Evolutionary conservation across 495 filamentous ascomycete species (phyloP).

Genomic region (Penicillium cataractarum): DNA sequence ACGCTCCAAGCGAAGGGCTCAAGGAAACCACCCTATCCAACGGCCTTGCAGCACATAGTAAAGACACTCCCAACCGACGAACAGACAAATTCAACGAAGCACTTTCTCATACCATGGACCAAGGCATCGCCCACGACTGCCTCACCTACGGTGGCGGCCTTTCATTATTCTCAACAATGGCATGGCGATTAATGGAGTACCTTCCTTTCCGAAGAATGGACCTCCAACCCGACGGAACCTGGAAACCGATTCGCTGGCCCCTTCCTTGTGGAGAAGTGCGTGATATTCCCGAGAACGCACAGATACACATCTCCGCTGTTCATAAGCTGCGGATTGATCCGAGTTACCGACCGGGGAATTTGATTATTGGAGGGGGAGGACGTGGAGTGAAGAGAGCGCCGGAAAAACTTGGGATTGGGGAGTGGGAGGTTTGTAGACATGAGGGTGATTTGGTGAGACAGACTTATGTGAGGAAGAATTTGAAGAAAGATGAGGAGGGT

Average conservation of each 20-base stretch:
- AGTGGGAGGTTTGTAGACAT: conserved; percentile 64
- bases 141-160: conserved; percentile 65
- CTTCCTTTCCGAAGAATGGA: conserved; percentile 80
- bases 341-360: conserved; percentile 71
- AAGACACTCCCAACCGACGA: background rate
- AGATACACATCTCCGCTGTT: conserved; percentile 71
- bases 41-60: background rate
- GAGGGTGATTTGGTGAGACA: conserved; percentile 64
- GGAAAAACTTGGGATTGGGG: conserved; percentile 59
- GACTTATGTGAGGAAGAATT: conserved; percentile 42
- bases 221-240: conserved; percentile 65
- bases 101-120: conserved; percentile 17
- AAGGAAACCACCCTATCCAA: background rate
- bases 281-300: conserved; percentile 69
- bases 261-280: conserved; percentile 73
- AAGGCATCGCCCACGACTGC: conserved; percentile 71
- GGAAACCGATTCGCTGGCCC: conserved; percentile 77
- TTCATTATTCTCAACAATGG: conserved; percentile 53
- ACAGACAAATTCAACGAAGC: conserved; percentile 16
- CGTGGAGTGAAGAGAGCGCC: conserved; percentile 62
- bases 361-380: conserved; percentile 75
- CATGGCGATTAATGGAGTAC: conserved; percentile 80
- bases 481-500: background rate
- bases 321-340: conserved; percentile 64
- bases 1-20: background rate